Base-by-base conservation (phyloP, 495 filamentous ascomycete species). In the Hyaloscypha finlandica region DNA sequence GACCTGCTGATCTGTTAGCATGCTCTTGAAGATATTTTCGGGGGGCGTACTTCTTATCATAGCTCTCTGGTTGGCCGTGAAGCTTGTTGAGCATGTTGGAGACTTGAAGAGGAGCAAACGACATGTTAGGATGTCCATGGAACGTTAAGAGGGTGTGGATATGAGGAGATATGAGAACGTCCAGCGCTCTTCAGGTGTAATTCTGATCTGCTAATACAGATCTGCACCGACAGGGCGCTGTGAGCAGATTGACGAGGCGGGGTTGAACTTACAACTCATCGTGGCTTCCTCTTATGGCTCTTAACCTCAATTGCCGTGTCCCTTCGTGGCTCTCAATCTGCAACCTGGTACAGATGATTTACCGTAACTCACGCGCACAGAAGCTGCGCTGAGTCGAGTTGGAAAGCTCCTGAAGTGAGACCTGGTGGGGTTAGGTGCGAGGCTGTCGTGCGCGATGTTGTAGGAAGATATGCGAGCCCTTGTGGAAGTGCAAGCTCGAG, bases 61-160 rank as follows among this genome's bases (percentile, higher is more conserved):
- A 99, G 81, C 90, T 97, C 74, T 96, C 92, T 61, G 95, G 95
- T 83, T 99, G 95, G 74, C 94, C 94, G 68, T 94, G 92, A 71
- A 99, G 90, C 86, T 96, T 96, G 81, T 94, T 97, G 72, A 99
- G 84, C 91, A 98, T 97, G 61, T 69, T 71, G 51, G 71, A 66
- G 65, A 73, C 68, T 71, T 63, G 59, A 67, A 53, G 59, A 42
- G 59, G n/a, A 29, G 68, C 58, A 31, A 57, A 60, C 33, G 56
- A 33, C 63, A 61, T 59, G 39, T 61, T 68, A 67, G 53, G 42
- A 33, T 59, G 42, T 48, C 16, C 11, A 11, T n/a, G 14, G 14
- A 22, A n/a, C 25, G 16, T 52, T 67, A 62, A 12, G 56, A 45
- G 37, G 35, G 39, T 45, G 59, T 20, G 54, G 22, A 68, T 33